These are phyloP conservation scores for Phellopilus nigrolimitatus DNA, from an alignment of 1,284 basidiomycete species.

Conservation along the genomic window DNA sequence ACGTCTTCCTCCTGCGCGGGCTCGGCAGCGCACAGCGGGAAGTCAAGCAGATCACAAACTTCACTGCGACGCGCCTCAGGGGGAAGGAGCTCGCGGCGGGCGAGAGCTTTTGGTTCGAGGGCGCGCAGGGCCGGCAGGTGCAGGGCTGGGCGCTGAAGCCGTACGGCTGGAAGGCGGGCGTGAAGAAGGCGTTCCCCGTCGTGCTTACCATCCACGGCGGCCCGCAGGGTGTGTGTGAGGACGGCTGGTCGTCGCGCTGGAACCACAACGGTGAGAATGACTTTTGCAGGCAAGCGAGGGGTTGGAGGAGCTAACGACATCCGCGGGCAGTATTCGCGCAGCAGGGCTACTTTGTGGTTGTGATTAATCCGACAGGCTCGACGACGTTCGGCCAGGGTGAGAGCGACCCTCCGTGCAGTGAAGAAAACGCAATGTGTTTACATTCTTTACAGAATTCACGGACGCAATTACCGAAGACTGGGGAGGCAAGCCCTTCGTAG, in stretches of 20 bases:
- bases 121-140: conserved; percentile 63
- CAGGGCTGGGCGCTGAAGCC: conserved; percentile 85
- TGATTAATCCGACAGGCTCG: conserved; percentile 86
- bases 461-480: conserved; percentile 76
- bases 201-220: conserved; percentile 76
- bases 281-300: not conserved
- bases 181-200: conserved; percentile 72
- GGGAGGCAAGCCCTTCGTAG: conserved; percentile 84
- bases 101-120: conserved; percentile 84
- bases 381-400: conserved; percentile 83
- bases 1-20: conserved; percentile 58
- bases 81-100: conserved; percentile 53
- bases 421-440: not conserved
- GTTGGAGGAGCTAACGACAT: not conserved
- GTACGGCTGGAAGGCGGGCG: conserved; percentile 59
- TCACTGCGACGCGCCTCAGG: conserved; percentile 54
- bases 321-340: conserved; percentile 57
- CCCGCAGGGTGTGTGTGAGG: conserved; percentile 78
- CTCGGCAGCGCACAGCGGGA: conserved; percentile 32
- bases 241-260: conserved; percentile 84
- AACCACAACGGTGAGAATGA: conserved; percentile 67
- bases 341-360: conserved; percentile 81
- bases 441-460: conserved; percentile 55
- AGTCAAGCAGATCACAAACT: conserved; percentile 52
- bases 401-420: conserved; percentile 1